Conservation (phyloP, 331 rosid genomes). For the Cydonia oblonga region DNA sequence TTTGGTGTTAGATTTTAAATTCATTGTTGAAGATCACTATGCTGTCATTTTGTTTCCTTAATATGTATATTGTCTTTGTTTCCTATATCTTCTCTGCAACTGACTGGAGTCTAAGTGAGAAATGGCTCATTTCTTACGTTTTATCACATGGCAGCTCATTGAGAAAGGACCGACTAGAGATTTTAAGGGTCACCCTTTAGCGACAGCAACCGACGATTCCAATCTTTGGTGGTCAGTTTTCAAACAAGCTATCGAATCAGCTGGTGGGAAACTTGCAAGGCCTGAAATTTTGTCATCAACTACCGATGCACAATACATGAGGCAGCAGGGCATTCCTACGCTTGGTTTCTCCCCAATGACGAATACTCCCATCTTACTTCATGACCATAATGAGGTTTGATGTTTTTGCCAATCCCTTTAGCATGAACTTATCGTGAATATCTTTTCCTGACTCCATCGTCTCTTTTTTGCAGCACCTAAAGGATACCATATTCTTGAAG, state of each 20-base stretch:
- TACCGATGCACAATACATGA: slow-evolving; percentile 57
- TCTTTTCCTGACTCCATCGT: neutral
- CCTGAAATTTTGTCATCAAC: slow-evolving; percentile 85
- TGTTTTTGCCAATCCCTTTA: neutral
- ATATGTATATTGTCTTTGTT: neutral
- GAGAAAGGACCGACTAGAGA: slow-evolving; percentile 65
- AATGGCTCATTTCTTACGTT: neutral
- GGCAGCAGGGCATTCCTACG: slow-evolving; percentile 68
- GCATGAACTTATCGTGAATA: neutral
- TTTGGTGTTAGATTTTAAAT: no score
- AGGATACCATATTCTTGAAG: slow-evolving; percentile 54
- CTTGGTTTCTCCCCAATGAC: slow-evolving; percentile 90
- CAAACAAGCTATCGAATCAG: slow-evolving; percentile 48
- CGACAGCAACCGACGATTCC: slow-evolving; percentile 54
- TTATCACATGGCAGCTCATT: slow-evolving; percentile 32
- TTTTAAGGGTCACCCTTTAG: slow-evolving; percentile 49
- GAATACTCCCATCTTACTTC: slow-evolving; percentile 80
- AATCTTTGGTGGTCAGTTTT: slow-evolving; percentile 92
- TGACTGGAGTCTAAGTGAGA: neutral
- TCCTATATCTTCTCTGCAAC: slow-evolving; percentile 1
- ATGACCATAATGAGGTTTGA: slow-evolving; percentile 82
- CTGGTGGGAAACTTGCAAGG: slow-evolving; percentile 66
- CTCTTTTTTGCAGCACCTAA: slow-evolving; percentile 51
- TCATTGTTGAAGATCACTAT: neutral
- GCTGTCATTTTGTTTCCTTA: neutral